Conservation (phyloP, 352 stramenopile genomes). For the Phytophthora boehmeriae region DNA sequence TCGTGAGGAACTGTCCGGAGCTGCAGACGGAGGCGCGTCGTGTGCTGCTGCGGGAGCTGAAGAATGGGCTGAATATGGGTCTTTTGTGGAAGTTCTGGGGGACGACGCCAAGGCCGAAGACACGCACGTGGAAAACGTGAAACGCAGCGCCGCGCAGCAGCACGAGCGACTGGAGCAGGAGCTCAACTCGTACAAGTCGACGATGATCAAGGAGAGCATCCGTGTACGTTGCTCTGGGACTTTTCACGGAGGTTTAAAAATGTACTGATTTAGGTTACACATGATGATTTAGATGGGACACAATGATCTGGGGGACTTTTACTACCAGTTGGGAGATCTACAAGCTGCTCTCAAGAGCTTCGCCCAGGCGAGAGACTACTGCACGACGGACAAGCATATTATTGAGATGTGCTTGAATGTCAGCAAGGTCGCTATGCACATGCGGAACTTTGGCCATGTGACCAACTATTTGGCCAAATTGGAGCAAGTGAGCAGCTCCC, state of each 20-base stretch:
- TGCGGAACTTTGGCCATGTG: slow-evolving; percentile 86
- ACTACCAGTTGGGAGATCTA: slow-evolving; percentile 85
- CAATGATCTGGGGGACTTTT: slow-evolving; percentile 89
- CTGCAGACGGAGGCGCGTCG: slow-evolving; percentile 58
- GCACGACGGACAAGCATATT: slow-evolving; percentile 90
- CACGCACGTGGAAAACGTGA: slow-evolving; percentile 66
- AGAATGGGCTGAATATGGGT: slow-evolving; percentile 69
- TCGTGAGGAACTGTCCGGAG: slow-evolving; percentile 48
- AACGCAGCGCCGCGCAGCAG: slow-evolving; percentile 64
- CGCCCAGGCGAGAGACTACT: slow-evolving; percentile 89
- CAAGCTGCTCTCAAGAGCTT: slow-evolving; percentile 83
- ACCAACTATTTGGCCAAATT: slow-evolving; percentile 90
- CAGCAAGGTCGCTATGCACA: slow-evolving; percentile 87
- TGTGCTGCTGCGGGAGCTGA: slow-evolving; percentile 66
- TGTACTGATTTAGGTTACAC: slow-evolving; percentile 4
- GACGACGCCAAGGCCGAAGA: slow-evolving; percentile 47
- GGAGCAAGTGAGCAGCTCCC: slow-evolving; percentile 72
- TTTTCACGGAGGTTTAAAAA: not conserved
- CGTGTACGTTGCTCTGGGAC: slow-evolving; percentile 46
- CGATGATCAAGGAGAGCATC: slow-evolving; percentile 93
- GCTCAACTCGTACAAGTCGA: slow-evolving; percentile 92
- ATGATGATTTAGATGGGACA: slow-evolving; percentile 71
- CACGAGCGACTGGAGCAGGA: slow-evolving; percentile 88
- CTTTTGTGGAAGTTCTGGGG: slow-evolving; percentile 69
- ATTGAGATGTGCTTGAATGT: slow-evolving; percentile 92